phyloP scores from a whole-genome alignment of 2,329 filamentous ascomycete genomes.

The Metarhizium robertsii region DNA sequence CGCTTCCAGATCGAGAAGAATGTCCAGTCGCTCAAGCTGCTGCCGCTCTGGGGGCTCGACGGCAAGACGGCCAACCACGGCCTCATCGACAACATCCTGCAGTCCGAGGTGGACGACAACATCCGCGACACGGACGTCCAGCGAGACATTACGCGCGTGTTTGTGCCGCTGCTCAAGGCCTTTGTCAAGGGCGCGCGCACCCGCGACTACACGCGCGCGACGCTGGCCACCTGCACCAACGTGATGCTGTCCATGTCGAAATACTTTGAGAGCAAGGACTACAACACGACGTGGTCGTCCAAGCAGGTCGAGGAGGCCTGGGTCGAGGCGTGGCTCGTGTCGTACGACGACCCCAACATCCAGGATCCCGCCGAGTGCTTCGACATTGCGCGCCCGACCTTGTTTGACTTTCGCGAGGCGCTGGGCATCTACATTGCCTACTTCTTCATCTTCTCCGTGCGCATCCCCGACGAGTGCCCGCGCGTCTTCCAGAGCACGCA shows the following conservation, averaged over 20 bases:
- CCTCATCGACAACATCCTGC: constrained; percentile 42
- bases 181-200: constrained; percentile 41
- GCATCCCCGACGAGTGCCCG: constrained; percentile 46
- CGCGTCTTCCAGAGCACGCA: constrained; percentile 55
- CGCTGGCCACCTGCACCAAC: constrained; percentile 35
- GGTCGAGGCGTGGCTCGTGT: constrained; percentile 37
- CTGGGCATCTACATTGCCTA: constrained; percentile 31
- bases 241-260: constrained; percentile 40
- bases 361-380: constrained; percentile 20
- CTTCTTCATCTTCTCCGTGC: constrained; percentile 48
- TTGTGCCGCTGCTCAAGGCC: constrained; percentile 40
- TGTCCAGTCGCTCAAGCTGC: constrained; percentile 42
- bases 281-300: constrained; percentile 38
- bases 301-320: constrained; percentile 36
- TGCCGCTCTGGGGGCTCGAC: constrained; percentile 46
- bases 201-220: constrained; percentile 29
- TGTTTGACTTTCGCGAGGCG: constrained; percentile 24
- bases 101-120: constrained; percentile 40
- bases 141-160: constrained; percentile 40
- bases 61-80: constrained; percentile 42
- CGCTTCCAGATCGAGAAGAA: constrained; percentile 47
- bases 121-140: constrained; percentile 28
- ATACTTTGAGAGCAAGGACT: constrained; percentile 42
- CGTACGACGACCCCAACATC: constrained; percentile 31
- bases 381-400: constrained; percentile 23